A percentile compares a stretch with the other conserved stretches of the same genome.
These are phyloP conservation scores for Geopyxis carbonaria DNA, from an alignment of 495 filamentous ascomycete genomes.

Conservation along the genomic window DNA sequence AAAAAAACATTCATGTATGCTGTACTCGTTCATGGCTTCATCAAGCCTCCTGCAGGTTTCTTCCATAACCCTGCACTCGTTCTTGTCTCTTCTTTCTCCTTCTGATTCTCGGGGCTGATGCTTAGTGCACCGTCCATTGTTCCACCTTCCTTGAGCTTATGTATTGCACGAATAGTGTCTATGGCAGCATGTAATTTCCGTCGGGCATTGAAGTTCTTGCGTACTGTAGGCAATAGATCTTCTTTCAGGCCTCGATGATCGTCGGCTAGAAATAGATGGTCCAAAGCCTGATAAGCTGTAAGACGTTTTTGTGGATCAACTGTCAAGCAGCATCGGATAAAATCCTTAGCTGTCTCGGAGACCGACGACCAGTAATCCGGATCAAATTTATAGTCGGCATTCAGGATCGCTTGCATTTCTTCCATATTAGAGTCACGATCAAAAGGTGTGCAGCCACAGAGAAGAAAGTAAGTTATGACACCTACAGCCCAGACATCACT, in stretches of 20 bases:
- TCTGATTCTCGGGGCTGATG: conserved; percentile 40
- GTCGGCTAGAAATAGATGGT: conserved; percentile 65
- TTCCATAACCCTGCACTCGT: conserved; percentile 23
- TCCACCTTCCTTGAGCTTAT: conserved; percentile 68
- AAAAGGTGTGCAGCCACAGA: conserved; percentile 96
- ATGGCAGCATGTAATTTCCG: conserved; percentile 90
- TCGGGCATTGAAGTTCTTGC: conserved; percentile 98
- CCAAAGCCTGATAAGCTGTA: conserved; percentile 86
- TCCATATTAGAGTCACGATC: conserved; percentile 94
- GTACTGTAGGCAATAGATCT: conserved; percentile 79
- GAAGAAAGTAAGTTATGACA: conserved; percentile 84
- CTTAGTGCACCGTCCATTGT: conserved; percentile 70
- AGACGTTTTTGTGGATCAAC: conserved; percentile 72
- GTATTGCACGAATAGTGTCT: conserved; percentile 95
- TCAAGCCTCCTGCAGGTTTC: conserved; percentile 24
- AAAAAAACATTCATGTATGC: not conserved
- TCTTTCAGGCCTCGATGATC: conserved; percentile 30
- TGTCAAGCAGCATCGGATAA: conserved; percentile 70
- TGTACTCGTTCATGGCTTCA: conserved; percentile 19
- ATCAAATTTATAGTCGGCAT: conserved; percentile 92
- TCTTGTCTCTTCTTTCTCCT: conserved; percentile 31
- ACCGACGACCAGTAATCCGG: conserved; percentile 96
- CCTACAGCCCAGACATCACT: conserved; percentile 69
- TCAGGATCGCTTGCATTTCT: conserved; percentile 97
- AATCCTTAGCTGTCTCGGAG: conserved; percentile 47